Conservation (phyloP, 2,329 filamentous ascomycete species). For the Colletotrichum scovillei region DNA sequence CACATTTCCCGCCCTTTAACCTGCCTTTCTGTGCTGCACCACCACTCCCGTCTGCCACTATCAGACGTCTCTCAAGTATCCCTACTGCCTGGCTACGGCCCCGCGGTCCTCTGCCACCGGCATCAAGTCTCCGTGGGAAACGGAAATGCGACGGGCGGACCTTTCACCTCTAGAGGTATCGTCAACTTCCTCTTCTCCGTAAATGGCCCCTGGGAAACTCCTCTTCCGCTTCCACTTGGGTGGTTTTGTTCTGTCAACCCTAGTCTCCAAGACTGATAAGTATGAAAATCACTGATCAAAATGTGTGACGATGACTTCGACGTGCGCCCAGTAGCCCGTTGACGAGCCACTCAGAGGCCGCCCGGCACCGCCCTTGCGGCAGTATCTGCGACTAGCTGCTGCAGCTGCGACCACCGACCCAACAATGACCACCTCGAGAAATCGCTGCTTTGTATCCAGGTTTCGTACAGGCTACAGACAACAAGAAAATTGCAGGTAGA, state of each 20-base stretch:
- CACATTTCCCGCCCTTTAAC: background rate
- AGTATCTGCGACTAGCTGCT: slow-evolving; percentile 9
- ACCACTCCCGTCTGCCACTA: background rate
- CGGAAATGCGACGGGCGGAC: slow-evolving; percentile 32
- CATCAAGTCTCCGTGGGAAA: slow-evolving; percentile 20
- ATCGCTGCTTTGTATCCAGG: too few species aligned
- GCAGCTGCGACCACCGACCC: background rate
- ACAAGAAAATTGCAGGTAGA: background rate
- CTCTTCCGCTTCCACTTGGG: slow-evolving; percentile 32
- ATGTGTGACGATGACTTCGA: slow-evolving; percentile 31
- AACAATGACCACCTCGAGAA: background rate
- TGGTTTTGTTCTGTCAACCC: slow-evolving; percentile 35
- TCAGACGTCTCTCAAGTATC: slow-evolving; percentile 1
- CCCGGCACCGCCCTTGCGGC: slow-evolving; percentile 24
- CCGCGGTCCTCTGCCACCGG: slow-evolving; percentile 23
- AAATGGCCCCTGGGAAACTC: slow-evolving; percentile 7
- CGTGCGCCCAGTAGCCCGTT: slow-evolving; percentile 3
- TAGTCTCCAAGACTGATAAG: slow-evolving; percentile 30
- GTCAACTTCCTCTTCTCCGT: slow-evolving; percentile 29
- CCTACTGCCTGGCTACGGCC: background rate
- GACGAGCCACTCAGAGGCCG: slow-evolving; percentile 17
- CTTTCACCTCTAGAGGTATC: slow-evolving; percentile 34
- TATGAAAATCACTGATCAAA: slow-evolving; percentile 13
- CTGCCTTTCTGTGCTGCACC: background rate
- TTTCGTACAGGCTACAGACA: background rate